Evolutionary conservation across 495 filamentous ascomycete species (phyloP), one percentile per base, ranked within the genome.

Genomic region (Penicillium crystallinum): DNA sequence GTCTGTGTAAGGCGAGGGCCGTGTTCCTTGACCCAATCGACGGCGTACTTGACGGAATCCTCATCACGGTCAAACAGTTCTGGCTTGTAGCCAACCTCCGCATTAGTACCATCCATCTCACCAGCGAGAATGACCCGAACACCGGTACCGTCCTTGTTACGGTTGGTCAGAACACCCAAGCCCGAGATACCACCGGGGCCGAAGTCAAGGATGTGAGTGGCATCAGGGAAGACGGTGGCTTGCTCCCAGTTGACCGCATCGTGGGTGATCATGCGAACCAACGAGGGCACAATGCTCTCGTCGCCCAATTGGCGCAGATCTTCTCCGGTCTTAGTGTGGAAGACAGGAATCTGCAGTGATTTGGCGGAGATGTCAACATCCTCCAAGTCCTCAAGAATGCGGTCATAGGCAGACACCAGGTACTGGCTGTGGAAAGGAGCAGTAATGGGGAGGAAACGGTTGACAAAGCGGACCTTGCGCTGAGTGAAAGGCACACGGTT

Each of bases 361-460:
- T 78, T 74, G 44, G 80, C 79, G 35, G 83, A 76, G 25, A 96
- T 89, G 7, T 79, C 66, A 21, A 99, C 71, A 59, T 90, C 84
- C 60, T 89, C 88, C 36, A 97, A 75, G 63, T 99, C 95, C 52
- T 95, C 86, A 34, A 87, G 77, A 48, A 97, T 88, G 36, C 88
- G 78, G 40, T 83, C 79, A 14, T 86, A 85, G 2, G 95, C 91
- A 36, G 88, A 81, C 37, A 80, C 77, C 35, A 99, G 81, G 60
- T 96, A 96, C 53, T 86, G 86, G 77, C 93, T 97, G 73, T 99
- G 95, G 76, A 99, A 99, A 6, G 95, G 95, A 8, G 93, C 88
- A 1, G 91, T 96, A 68, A 99, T 97, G 25, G 95, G 95, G 46
- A 99, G 74, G 76, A 99, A 99, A 54, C 93, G 85, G 72, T 96